Evolutionary conservation across 1,284 basidiomycete species (phyloP).

Genomic region (Puccinia novopanici): DNA sequence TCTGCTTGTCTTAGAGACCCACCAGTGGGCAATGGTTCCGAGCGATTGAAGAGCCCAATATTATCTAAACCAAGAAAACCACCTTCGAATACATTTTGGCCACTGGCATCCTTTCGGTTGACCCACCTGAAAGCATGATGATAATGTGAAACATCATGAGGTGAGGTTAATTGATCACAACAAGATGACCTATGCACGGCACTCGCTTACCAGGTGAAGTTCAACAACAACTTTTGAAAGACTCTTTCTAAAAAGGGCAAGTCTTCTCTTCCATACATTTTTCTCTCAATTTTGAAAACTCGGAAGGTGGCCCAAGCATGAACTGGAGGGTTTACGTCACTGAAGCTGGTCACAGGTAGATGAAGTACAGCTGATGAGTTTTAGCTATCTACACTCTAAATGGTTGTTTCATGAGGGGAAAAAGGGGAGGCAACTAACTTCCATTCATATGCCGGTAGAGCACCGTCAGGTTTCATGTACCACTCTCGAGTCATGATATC

Average conservation of each 20-base stretch:
- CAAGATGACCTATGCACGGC: background rate
- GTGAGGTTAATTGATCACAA: background rate
- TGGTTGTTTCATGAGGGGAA: background rate
- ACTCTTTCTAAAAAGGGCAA: slow-evolving; percentile 91
- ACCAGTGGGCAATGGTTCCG: slow-evolving; percentile 90
- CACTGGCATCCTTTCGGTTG: slow-evolving; percentile 91
- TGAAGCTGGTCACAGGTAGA: slow-evolving; percentile 46
- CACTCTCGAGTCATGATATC: slow-evolving; percentile 94
- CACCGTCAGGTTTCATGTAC: slow-evolving; percentile 97
- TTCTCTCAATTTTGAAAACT: slow-evolving; percentile 97
- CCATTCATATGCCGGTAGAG: slow-evolving; percentile 98
- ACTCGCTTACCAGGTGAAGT: slow-evolving; percentile 80
- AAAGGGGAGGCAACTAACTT: slow-evolving; percentile 73
- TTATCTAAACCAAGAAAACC: slow-evolving; percentile 98
- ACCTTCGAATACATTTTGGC: slow-evolving; percentile 95
- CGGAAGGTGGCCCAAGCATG: slow-evolving; percentile 80
- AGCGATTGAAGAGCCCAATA: slow-evolving; percentile 96
- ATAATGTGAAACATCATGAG: background rate
- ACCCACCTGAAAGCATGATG: slow-evolving; percentile 72
- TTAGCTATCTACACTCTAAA: background rate
- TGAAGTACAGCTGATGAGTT: slow-evolving; percentile 54
- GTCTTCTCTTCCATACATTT: slow-evolving; percentile 87
- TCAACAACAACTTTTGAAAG: slow-evolving; percentile 93
- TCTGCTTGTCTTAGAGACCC: slow-evolving; percentile 90
- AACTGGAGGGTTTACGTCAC: slow-evolving; percentile 61